Evolutionary conservation across 2,329 filamentous ascomycete genomes (phyloP).

Genomic region (Tolypocladium ophioglossoides): DNA sequence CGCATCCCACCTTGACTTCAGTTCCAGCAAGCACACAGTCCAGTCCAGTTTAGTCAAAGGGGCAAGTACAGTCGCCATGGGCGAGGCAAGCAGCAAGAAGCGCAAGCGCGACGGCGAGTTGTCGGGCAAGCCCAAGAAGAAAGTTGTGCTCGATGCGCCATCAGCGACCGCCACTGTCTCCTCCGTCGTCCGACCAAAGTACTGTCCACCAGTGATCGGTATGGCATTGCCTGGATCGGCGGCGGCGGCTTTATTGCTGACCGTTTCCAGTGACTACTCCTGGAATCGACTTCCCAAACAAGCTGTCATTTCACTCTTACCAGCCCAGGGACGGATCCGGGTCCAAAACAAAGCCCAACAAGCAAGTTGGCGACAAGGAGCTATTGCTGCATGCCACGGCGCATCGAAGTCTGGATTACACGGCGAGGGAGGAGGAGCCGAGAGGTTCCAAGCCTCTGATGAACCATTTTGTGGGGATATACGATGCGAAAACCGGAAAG

Average conservation of each 20-base stretch:
- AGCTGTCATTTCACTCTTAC: slow-evolving; percentile 37
- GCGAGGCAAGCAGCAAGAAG: slow-evolving; percentile 34
- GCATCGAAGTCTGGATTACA: slow-evolving; percentile 50
- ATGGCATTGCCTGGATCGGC: slow-evolving; percentile 11
- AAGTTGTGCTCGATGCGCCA: slow-evolving; percentile 35
- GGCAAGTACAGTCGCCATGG: slow-evolving; percentile 19
- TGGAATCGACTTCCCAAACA: slow-evolving; percentile 23
- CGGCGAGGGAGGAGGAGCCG: slow-evolving; percentile 36
- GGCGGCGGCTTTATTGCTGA: slow-evolving; percentile 7
- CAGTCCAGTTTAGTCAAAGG: background rate
- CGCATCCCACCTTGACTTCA: slow-evolving; percentile 7
- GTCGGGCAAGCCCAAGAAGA: slow-evolving; percentile 35
- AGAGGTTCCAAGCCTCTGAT: slow-evolving; percentile 26
- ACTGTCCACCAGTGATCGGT: slow-evolving; percentile 45
- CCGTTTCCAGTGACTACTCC: slow-evolving; percentile 19
- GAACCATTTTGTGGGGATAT: slow-evolving; percentile 56
- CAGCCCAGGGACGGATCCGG: slow-evolving; percentile 24
- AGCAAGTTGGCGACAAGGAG: slow-evolving; percentile 31
- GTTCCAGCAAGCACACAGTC: background rate
- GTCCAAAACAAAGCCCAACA: slow-evolving; percentile 26
- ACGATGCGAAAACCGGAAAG: slow-evolving; percentile 48
- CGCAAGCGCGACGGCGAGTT: slow-evolving; percentile 39
- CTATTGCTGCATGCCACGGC: slow-evolving; percentile 47
- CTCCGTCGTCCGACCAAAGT: slow-evolving; percentile 32
- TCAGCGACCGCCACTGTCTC: slow-evolving; percentile 32